Evolutionary conservation across 495 filamentous ascomycete species (phyloP), one percentile per base, ranked within the genome.

Genomic region (Penicillium cinerascens): DNA sequence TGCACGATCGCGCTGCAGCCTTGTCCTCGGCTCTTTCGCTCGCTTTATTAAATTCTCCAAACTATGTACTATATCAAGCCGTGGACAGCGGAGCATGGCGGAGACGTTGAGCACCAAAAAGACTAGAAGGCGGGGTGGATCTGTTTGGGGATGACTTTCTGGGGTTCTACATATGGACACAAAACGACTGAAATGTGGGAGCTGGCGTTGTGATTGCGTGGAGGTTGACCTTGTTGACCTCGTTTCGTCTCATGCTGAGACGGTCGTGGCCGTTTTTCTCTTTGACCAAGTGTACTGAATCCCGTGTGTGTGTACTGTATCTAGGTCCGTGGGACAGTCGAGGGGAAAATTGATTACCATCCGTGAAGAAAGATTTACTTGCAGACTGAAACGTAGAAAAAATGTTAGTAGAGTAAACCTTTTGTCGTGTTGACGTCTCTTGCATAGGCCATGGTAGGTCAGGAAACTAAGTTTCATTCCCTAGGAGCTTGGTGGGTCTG

Each of bases 41-140:
- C 61, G 53, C 51, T 20, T 55, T 59, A 42, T 49, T 50, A 39
- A 49, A 43, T 55, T 55, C 20, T 59, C 41, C 47, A 42, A 33
- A 43, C 42, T 45, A 43, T 66, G 63, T 66, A 66, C 53, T 48
- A 59, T 66, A 66, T 47, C 37, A 23, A 49, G 55, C 51, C 55
- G 47, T 39, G 63, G 53, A 50, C 47, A 52, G 47, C 25, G 51
- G 54, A 61, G 45, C 29, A 37, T 6, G 55, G 21, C 33, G 42
- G 49, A 51, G 55, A 39, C 49, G 47, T 49, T 37, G 49, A 49
- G 52, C 57, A 59, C 57, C 63, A 58, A 66, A 63, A 66, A 61
- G 57, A 60, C 56, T 66, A 66, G 63, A 66, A 54, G 57, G 57
- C 49, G 60, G 56, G 51, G 47, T 44, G 42, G 45, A 51, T 54